Base-by-base conservation (phyloP, 805 yeast genomes). In the Zygoascus biomembranicola region DNA sequence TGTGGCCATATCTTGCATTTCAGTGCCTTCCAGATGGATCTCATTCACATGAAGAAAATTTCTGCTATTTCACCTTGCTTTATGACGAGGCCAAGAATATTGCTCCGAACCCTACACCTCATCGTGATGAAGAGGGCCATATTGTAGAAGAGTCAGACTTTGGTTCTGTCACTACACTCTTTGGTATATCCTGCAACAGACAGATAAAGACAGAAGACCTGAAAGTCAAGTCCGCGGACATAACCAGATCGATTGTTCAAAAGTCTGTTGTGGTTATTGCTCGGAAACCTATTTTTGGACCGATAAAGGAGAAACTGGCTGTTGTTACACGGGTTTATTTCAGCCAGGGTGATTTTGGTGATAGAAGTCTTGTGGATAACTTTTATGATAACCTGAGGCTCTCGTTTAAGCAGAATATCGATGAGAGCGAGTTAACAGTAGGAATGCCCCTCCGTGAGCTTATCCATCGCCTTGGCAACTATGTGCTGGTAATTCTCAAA, bases 11-110 rank as follows among this genome's bases (percentile, higher is more conserved):
- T 63, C 69, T 94, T 43, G 95, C 99, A 2, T 94, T 94, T 64
- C 97, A 90, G 66, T 95, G 97, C 1, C 72, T 94, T 20, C 98
- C 99, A 0, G 99, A 94, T 69, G 98, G 98, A 4, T 84, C 95
- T 1, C 99, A 94, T 67, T 76, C 90, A 20, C 92, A 84, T 65
- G 95, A 90, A 65, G 98, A 94, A 67, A 90, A 96, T 0, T 89
- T 90, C 64, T 84, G 96, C 23, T 88, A 88, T 65, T 92, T 92
- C 70, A 90, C 96, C 23, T 71, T 92, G 45, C 77, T 85, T 5
- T 87, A 81, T 64, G 89, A 89, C 65, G 81, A 80, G 51, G 69
- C 72, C 28, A 69, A 68, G 32, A 69, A 73, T 19, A 61, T 61
- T 26, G 73, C 80, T 11, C 78, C 82, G 18, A 81, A 66, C 23